Evolutionary conservation across 2,329 filamentous ascomycete genomes (phyloP), one percentile per base, ranked within the genome.

Genomic region (Alternaria sp.): DNA sequence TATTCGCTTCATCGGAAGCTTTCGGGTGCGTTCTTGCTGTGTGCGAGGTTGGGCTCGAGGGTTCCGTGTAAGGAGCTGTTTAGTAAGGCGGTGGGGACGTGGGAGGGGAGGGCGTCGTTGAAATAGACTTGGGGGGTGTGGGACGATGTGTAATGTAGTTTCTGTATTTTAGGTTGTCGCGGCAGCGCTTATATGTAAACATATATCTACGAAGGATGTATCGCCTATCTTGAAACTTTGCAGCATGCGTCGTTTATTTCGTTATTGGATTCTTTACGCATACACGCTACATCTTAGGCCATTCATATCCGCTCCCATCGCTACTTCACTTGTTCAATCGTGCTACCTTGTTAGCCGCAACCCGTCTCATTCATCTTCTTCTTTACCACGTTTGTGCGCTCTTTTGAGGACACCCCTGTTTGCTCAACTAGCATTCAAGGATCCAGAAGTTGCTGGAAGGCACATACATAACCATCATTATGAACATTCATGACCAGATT

Each of bases 1-100:
- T 99, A 99, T 77, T 95, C 91, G 78, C 82, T 99, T 74, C 96
- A 99, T 81, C 88, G 96, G 64, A 99, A 99, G 83, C 83, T 99
- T 58, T 97, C 94, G 78, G 96, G 96, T 0, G 96, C 96, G 0
- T 99, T 99, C 78, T 81, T 99, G 74, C 84, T 99, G 18, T 99
- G 96, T 79, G 94, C 96, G 0, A 87, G 89, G 69, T 79, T 99
- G 63, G 94, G 93, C 4, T 97, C 93, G 78, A 87, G 88, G 67
- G 94, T 99, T 3, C 85, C 85, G 61, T 97, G 95, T 72, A 88
- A 91, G 67, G 89, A 92, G 63, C 82, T 99, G 82, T 99, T 99
- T 78, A 84, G 86, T 61, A 81, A 87, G 44, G 90, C 84, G 5
- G 76, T 84, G 2, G 60, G 72, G 60, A 78, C 77, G 14, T 84